Evolutionary conservation across 495 filamentous ascomycete species (phyloP).

Genomic region (Aspergillus baeticus): DNA sequence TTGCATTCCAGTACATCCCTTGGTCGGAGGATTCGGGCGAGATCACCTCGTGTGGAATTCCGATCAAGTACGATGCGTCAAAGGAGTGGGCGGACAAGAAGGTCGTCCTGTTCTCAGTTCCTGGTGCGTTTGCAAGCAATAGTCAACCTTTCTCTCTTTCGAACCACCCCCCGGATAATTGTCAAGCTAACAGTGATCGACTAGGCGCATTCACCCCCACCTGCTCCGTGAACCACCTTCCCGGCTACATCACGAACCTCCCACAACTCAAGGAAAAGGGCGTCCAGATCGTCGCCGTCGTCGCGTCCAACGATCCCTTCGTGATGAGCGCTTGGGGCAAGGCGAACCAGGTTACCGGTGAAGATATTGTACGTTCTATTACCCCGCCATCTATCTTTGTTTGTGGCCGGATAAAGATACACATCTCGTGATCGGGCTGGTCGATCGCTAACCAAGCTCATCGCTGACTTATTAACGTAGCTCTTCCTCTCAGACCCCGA

Average conservation of each 20-base stretch:
- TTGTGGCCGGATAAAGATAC: too few species aligned
- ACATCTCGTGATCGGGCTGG: too few species aligned
- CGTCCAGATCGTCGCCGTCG: conserved; percentile 77
- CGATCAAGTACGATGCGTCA: conserved; percentile 75
- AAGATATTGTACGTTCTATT: conserved; percentile 60
- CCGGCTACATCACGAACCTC: conserved; percentile 76
- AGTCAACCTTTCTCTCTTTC: not conserved
- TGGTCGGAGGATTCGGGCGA: conserved; percentile 63
- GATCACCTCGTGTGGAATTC: conserved; percentile 72
- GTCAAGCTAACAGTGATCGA: not conserved
- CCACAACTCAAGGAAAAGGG: conserved; percentile 74
- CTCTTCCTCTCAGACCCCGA: conserved; percentile 82
- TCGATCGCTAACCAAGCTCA: not conserved
- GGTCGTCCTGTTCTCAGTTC: conserved; percentile 84
- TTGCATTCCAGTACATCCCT: conserved; percentile 75
- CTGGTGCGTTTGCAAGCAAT: conserved; percentile 56
- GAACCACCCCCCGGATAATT: too few species aligned
- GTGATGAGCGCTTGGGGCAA: conserved; percentile 97
- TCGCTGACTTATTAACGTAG: conserved; percentile 32
- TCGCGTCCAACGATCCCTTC: conserved; percentile 84
- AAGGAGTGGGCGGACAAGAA: conserved; percentile 86
- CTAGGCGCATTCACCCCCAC: conserved; percentile 88
- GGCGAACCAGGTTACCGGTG: conserved; percentile 77
- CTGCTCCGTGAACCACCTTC: conserved; percentile 81
- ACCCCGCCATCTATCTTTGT: not conserved